Percentiles rank a stretch among this genome's conserved stretches.
These are phyloP conservation scores for Tricholoma sp. DNA, from an alignment of 768 basidiomycete species.

Conservation along the genomic window DNA sequence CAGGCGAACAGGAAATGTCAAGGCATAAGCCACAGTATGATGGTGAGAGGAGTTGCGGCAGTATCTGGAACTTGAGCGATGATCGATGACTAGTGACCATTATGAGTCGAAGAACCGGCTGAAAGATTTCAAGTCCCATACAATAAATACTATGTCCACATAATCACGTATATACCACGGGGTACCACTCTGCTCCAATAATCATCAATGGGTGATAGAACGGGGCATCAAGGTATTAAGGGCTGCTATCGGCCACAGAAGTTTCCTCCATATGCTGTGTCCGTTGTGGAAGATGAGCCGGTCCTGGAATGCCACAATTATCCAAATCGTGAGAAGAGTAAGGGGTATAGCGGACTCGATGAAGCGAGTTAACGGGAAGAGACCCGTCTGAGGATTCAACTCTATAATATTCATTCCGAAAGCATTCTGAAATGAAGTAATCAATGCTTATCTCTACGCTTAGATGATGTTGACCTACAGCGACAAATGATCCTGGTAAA, in stretches of 20 bases:
- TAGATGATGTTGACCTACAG: neutral
- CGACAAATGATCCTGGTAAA: neutral
- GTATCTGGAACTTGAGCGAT: too few species aligned
- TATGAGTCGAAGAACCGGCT: too few species aligned
- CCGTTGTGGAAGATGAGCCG: neutral
- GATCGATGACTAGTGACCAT: too few species aligned
- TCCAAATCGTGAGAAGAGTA: neutral
- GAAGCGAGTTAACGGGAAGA: neutral
- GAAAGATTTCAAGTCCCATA: too few species aligned
- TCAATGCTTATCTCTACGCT: neutral
- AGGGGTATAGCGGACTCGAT: neutral
- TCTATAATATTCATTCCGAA: neutral
- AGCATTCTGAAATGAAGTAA: neutral
- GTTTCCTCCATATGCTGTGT: neutral
- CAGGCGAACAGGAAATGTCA: too few species aligned
- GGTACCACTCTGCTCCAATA: too few species aligned
- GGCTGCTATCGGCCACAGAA: neutral
- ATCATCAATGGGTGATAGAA: too few species aligned
- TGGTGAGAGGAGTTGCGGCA: too few species aligned
- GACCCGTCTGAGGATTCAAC: neutral
- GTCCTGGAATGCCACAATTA: neutral
- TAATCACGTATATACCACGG: too few species aligned
- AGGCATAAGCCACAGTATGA: too few species aligned
- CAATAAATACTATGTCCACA: too few species aligned
- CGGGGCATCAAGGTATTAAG: neutral